Conservation (phyloP, 2,329 filamentous ascomycete species). For the Alternaria brassicicola region DNA sequence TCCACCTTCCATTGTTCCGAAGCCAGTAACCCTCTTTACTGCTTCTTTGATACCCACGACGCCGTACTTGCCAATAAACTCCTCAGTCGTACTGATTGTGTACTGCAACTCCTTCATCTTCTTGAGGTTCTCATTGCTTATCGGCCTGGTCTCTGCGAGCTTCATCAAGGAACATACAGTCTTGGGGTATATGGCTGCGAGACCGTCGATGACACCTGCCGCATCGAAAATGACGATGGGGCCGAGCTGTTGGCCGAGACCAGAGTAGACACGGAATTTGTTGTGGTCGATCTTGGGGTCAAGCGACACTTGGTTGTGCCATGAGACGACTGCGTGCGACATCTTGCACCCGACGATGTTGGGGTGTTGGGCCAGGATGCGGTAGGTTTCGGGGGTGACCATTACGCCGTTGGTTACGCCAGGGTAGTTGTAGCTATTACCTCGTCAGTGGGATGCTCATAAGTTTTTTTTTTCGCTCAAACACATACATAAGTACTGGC, state of each 20-base stretch:
- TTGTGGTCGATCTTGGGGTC: slow-evolving; percentile 65
- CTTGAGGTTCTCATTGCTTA: slow-evolving; percentile 47
- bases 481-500: slow-evolving; percentile 64
- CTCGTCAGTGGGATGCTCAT: background rate
- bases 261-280: slow-evolving; percentile 67
- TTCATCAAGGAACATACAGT: slow-evolving; percentile 65
- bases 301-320: slow-evolving; percentile 65
- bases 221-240: slow-evolving; percentile 67
- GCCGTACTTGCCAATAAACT: slow-evolving; percentile 65
- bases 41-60: slow-evolving; percentile 71
- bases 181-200: slow-evolving; percentile 69
- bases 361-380: slow-evolving; percentile 63
- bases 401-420: slow-evolving; percentile 70
- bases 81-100: slow-evolving; percentile 66
- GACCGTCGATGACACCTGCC: slow-evolving; percentile 69
- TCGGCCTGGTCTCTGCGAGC: slow-evolving; percentile 50
- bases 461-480: too few species aligned
- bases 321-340: slow-evolving; percentile 70
- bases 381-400: slow-evolving; percentile 64
- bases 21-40: slow-evolving; percentile 62
- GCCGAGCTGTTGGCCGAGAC: slow-evolving; percentile 69
- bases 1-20: slow-evolving; percentile 65
- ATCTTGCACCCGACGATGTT: slow-evolving; percentile 75
- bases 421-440: slow-evolving; percentile 65
- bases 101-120: slow-evolving; percentile 65